Percentiles rank a stretch among this genome's conserved stretches.
Evolutionary conservation across 139 green algal species (phyloP).

Genomic region (Monoraphidium neglectum): DNA sequence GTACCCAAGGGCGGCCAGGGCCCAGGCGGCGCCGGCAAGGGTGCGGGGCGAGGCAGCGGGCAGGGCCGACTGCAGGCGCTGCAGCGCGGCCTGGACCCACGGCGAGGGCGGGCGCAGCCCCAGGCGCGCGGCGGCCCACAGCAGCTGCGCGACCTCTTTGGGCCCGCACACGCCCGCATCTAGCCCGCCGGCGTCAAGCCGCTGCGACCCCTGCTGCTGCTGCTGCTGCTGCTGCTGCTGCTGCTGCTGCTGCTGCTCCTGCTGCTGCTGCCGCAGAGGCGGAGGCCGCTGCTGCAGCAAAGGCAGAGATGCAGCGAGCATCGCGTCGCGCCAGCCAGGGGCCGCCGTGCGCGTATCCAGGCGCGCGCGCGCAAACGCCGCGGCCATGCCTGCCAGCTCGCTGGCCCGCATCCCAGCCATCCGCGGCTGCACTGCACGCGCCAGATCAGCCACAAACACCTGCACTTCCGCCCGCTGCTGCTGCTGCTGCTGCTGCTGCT

Average conservation of each 20-base stretch:
- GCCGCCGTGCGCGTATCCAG: neutral
- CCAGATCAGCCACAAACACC: neutral
- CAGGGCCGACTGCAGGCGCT: constrained; percentile 3
- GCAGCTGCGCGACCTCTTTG: constrained; percentile 2
- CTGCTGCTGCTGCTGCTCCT: constrained; percentile 8
- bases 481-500: too few relatives aligned
- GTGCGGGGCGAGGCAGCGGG: neutral
- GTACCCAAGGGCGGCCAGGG: constrained; percentile 3
- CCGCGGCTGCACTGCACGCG: neutral
- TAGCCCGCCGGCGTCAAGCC: neutral
- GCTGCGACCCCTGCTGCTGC: neutral
- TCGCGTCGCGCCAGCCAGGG: too few relatives aligned
- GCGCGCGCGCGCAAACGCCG: constrained; percentile 3
- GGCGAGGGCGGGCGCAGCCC: constrained; percentile 3
- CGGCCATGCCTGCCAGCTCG: constrained; percentile 9
- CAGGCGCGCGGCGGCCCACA: constrained; percentile 7
- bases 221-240: constrained; percentile 23
- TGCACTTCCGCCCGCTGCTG: too few relatives aligned
- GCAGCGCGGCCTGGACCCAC: constrained; percentile 5
- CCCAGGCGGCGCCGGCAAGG: neutral
- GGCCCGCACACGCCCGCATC: neutral
- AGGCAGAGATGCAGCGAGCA: too few relatives aligned
- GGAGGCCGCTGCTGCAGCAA: too few relatives aligned
- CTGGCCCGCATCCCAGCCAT: neutral
- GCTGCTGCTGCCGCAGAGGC: too few relatives aligned